phyloP scores from a whole-genome alignment of 2,329 filamentous ascomycete genomes.

The Fonsecaea multimorphosa region DNA sequence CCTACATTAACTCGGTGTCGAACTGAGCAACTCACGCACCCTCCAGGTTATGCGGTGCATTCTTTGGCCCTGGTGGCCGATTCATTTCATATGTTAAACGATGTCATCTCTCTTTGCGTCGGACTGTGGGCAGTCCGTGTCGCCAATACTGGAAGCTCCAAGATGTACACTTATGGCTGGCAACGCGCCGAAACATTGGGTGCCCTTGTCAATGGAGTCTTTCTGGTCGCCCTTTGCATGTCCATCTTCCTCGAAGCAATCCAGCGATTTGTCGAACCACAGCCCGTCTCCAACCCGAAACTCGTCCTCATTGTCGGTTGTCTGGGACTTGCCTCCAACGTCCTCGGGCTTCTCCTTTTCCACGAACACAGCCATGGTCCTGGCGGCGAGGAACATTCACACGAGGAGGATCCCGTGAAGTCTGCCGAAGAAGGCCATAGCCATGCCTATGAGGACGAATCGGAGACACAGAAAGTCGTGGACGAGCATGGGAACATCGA shows the following conservation, averaged over 20 bases:
- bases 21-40: not conserved
- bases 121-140: slow-evolving; percentile 95
- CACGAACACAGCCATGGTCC: slow-evolving; percentile 91
- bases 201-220: slow-evolving; percentile 95
- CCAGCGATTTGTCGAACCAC: slow-evolving; percentile 88
- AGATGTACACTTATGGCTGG: slow-evolving; percentile 97
- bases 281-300: slow-evolving; percentile 81
- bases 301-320: slow-evolving; percentile 90
- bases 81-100: slow-evolving; percentile 99
- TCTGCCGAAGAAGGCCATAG: slow-evolving; percentile 62
- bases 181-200: slow-evolving; percentile 96
- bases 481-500: slow-evolving; percentile 66
- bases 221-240: slow-evolving; percentile 92
- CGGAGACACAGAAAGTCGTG: slow-evolving; percentile 48
- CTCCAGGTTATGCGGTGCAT: slow-evolving; percentile 75
- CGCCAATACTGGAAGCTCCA: slow-evolving; percentile 81
- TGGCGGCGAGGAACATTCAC: slow-evolving; percentile 61
- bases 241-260: slow-evolving; percentile 96
- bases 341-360: slow-evolving; percentile 86
- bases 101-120: slow-evolving; percentile 91
- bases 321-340: slow-evolving; percentile 83
- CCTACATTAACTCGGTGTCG: not conserved
- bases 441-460: slow-evolving; percentile 47
- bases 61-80: slow-evolving; percentile 94
- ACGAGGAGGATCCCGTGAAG: slow-evolving; percentile 47